A percentile compares a stretch with the other conserved stretches of the same genome.
phyloP scores from a whole-genome alignment of 2,329 filamentous ascomycete genomes.

The Mollisia scopiformis region DNA sequence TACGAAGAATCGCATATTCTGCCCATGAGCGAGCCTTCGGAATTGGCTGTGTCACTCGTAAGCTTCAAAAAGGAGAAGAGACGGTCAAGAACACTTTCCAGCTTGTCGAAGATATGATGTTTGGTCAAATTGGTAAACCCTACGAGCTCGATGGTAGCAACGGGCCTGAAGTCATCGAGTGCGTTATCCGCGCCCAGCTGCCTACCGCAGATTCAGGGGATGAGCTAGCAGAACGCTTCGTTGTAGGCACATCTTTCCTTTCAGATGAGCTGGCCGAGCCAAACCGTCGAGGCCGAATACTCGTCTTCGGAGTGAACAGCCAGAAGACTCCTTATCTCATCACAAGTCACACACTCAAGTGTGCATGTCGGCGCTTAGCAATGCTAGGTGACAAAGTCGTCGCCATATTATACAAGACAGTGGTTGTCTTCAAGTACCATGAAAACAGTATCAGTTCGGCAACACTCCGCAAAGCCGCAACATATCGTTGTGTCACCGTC shows the following conservation, averaged over 20 bases:
- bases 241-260: slow-evolving; percentile 83
- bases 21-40: slow-evolving; percentile 79
- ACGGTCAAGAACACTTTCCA: slow-evolving; percentile 79
- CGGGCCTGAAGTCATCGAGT: slow-evolving; percentile 76
- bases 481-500: slow-evolving; percentile 80
- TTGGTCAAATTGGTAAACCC: slow-evolving; percentile 73
- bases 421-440: slow-evolving; percentile 60
- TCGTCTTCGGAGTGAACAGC: slow-evolving; percentile 81
- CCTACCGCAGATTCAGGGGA: slow-evolving; percentile 58
- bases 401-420: slow-evolving; percentile 86
- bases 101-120: slow-evolving; percentile 88
- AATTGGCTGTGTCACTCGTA: slow-evolving; percentile 80
- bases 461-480: slow-evolving; percentile 70
- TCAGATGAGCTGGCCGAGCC: slow-evolving; percentile 57
- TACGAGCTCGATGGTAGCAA: slow-evolving; percentile 59
- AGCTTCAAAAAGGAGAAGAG: slow-evolving; percentile 72
- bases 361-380: slow-evolving; percentile 78
- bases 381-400: slow-evolving; percentile 79
- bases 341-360: slow-evolving; percentile 70
- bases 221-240: slow-evolving; percentile 72
- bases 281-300: slow-evolving; percentile 72
- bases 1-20: slow-evolving; percentile 86
- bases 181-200: slow-evolving; percentile 77
- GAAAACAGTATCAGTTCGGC: slow-evolving; percentile 59
- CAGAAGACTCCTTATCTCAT: slow-evolving; percentile 75